phyloP scores from a whole-genome alignment of 2,329 filamentous ascomycete species.

The Phyllosticta capitalensis region DNA sequence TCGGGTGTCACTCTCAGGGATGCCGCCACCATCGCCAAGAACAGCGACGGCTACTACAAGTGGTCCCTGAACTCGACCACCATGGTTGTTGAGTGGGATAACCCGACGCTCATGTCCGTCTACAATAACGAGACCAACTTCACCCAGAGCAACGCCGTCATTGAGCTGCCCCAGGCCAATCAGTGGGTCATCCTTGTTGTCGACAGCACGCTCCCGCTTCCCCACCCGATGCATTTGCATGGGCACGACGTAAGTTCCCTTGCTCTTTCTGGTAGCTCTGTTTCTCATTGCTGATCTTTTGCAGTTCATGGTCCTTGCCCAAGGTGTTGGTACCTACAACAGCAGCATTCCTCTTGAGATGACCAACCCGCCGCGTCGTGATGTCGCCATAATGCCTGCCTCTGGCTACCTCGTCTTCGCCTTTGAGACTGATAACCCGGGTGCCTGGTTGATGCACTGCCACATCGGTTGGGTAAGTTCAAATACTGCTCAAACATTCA shows the following conservation, averaged over 20 bases:
- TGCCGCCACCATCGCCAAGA: background rate
- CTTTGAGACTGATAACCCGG: slow-evolving; percentile 45
- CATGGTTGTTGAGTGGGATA: slow-evolving; percentile 27
- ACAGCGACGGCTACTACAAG: slow-evolving; percentile 22
- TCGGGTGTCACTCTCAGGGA: slow-evolving; percentile 1
- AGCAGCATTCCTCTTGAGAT: slow-evolving; percentile 24
- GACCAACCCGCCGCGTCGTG: slow-evolving; percentile 30
- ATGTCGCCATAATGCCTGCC: slow-evolving; percentile 13
- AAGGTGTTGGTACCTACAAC: slow-evolving; percentile 24
- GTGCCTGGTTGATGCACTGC: slow-evolving; percentile 21
- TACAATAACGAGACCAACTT: slow-evolving; percentile 18
- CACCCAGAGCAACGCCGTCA: background rate
- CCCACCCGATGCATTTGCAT: slow-evolving; percentile 33
- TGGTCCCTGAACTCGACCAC: slow-evolving; percentile 31
- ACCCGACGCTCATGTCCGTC: slow-evolving; percentile 29
- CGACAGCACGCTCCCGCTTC: slow-evolving; percentile 19
- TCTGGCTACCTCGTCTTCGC: slow-evolving; percentile 42
- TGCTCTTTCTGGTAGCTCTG: background rate
- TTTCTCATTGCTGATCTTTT: background rate
- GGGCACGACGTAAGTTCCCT: slow-evolving; percentile 24
- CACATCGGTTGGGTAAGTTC: slow-evolving; percentile 5
- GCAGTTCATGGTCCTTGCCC: slow-evolving; percentile 31
- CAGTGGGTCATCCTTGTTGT: slow-evolving; percentile 2
- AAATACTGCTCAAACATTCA: background rate
- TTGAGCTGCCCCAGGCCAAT: slow-evolving; percentile 28